These are phyloP conservation scores for Hypoxylon fuscum DNA, from an alignment of 495 filamentous ascomycete species.

Conservation along the genomic window DNA sequence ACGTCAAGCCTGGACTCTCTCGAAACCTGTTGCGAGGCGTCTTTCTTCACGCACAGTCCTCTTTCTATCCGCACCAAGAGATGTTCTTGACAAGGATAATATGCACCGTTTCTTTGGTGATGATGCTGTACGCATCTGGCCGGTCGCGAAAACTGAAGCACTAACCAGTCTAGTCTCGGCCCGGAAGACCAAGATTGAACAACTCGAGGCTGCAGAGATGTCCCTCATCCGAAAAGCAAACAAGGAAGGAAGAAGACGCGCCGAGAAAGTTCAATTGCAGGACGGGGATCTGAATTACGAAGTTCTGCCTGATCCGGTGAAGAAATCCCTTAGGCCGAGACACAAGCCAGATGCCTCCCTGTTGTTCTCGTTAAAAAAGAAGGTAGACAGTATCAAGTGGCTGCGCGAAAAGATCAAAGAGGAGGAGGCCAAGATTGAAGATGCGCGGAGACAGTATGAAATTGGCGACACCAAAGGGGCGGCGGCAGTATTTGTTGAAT, in stretches of 20 bases:
- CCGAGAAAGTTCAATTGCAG: conserved; percentile 51
- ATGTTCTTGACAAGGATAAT: conserved; percentile 63
- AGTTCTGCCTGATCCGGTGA: conserved; percentile 54
- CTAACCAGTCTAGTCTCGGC: conserved; percentile 66
- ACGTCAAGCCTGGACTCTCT: conserved; percentile 76
- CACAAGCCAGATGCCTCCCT: conserved; percentile 62
- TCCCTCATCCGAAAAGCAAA: conserved; percentile 70
- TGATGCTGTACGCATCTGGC: conserved; percentile 68
- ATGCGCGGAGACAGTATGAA: conserved; percentile 69
- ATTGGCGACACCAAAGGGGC: conserved; percentile 65
- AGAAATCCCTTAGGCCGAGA: conserved; percentile 65
- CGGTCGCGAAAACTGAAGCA: conserved; percentile 64
- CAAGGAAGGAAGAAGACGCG: conserved; percentile 57
- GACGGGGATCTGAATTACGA: conserved; percentile 64
- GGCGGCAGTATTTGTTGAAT: conserved; percentile 77
- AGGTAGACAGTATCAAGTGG: conserved; percentile 89
- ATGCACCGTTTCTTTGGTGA: conserved; percentile 69
- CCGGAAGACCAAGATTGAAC: conserved; percentile 66
- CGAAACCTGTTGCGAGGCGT: conserved; percentile 69
- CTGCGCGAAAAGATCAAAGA: conserved; percentile 77
- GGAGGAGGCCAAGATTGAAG: conserved; percentile 76
- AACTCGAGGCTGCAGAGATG: conserved; percentile 73
- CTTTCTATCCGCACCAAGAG: conserved; percentile 72
- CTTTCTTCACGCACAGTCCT: conserved; percentile 76
- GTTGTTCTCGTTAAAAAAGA: conserved; percentile 58